Base-by-base conservation (phyloP, 768 basidiomycete genomes). In the Kondoa subrosea region DNA sequence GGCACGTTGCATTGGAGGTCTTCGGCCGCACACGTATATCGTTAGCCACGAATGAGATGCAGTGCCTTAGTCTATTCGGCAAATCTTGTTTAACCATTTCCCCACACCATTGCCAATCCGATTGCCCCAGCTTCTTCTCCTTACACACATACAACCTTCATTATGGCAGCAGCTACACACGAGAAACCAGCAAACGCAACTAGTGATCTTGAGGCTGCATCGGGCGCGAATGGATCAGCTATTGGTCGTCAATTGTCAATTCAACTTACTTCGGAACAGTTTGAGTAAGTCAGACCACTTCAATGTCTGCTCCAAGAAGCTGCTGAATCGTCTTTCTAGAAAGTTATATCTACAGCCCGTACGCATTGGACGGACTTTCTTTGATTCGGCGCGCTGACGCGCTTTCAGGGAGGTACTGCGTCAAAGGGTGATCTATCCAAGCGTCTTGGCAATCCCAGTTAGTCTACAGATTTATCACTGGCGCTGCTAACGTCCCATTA, bases 391-490 rank as follows among this genome's bases (percentile, higher is more conserved):
- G 21, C 8, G 21, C 40, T 50, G 40, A 50, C 21, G 73, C 27
- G 74, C 73, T 63, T 71, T 75, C 75, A 74, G 0, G 75, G 75
- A 34, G 72, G 71, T 25, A 56, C 57, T 1, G 58, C 65, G 1
- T 66, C 68, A 4, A 74, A 75, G 26, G 75, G 73, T 40, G 75
- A 74, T 56, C 65, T 74, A 1, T 58, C 69, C 67, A 71, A 71
- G 34, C 66, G 67, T 17, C 69, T 73, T 25, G 75, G 70, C 2
- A 75, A 75, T 61, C 75, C 75, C 27, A 71, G 70, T 8, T 61
- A 58, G 1, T 15, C 16, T 27, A 4, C 26, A 40, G 3, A 31
- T 27, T 25, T 33, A 29, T n/a, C 1, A 30, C 64, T 31, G 33
- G 67, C 3, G 21, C 40, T 50, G 40, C 8, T 50, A 8, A 50